These are phyloP conservation scores for Halophytophthora batemanensis DNA, from an alignment of 352 stramenopile genomes.

Conservation along the genomic window DNA sequence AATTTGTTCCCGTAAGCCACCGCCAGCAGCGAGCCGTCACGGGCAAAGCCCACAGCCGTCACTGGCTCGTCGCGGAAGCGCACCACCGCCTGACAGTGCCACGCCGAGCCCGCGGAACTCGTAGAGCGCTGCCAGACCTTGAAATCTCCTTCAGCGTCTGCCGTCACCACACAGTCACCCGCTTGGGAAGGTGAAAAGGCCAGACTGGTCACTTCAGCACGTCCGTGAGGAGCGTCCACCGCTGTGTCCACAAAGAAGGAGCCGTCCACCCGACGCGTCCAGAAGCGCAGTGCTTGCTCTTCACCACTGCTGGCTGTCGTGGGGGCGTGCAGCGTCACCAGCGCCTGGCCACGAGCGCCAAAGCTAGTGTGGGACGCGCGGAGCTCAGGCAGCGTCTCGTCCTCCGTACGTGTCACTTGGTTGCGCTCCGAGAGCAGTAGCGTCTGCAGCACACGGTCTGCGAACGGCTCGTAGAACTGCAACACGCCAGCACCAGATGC, in stretches of 20 bases:
- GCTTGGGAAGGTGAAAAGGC: conserved; percentile 45
- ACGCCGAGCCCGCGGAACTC: conserved; percentile 26
- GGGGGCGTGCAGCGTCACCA: conserved; percentile 60
- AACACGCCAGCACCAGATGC: conserved; percentile 55
- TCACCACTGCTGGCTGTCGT: conserved; percentile 25
- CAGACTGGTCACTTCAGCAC: conserved; percentile 42
- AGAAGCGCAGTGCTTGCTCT: conserved; percentile 73
- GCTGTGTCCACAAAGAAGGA: conserved; percentile 81
- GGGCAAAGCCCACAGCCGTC: conserved; percentile 60
- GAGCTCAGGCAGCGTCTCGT: conserved; percentile 54
- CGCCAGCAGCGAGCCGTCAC: conserved; percentile 79
- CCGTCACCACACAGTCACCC: conserved; percentile 55
- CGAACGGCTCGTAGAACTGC: conserved; percentile 82
- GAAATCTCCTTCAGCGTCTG: conserved; percentile 68
- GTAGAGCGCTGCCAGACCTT: conserved; percentile 71
- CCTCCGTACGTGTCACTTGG: conserved; percentile 75
- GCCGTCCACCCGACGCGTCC: conserved; percentile 67
- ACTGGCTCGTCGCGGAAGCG: conserved; percentile 72
- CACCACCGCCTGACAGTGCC: conserved; percentile 78
- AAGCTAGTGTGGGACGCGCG: conserved; percentile 54
- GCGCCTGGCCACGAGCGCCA: conserved; percentile 40
- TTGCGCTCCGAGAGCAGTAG: conserved; percentile 78
- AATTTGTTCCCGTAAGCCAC: conserved; percentile 79
- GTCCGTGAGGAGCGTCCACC: conserved; percentile 75
- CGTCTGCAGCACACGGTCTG: conserved; percentile 70